Percentiles rank a stretch among this genome's conserved stretches.
Evolutionary conservation across 768 basidiomycete genomes (phyloP).

Genomic region (Suillus plorans): DNA sequence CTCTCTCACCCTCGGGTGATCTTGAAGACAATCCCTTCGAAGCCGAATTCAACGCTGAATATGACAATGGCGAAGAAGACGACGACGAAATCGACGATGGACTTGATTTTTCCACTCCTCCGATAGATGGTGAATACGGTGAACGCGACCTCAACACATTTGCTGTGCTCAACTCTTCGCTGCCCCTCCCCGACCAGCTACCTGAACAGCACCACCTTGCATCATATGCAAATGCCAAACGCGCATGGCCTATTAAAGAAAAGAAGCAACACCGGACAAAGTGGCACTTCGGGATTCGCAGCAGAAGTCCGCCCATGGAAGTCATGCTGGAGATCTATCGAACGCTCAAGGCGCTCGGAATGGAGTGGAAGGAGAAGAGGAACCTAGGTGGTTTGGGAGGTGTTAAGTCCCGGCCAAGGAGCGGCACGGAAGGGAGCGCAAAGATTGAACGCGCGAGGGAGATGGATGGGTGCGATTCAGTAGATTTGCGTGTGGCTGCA

Average conservation of each 20-base stretch:
- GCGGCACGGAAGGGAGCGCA: slow-evolving; percentile 33
- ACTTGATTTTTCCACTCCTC: slow-evolving; percentile 47
- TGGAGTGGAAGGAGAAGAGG: slow-evolving; percentile 97
- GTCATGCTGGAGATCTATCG: slow-evolving; percentile 99
- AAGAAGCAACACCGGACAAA: slow-evolving; percentile 79
- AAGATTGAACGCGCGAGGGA: slow-evolving; percentile 63
- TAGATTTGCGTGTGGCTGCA: slow-evolving; percentile 66
- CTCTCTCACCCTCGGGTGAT: slow-evolving; percentile 64
- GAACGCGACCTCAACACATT: slow-evolving; percentile 61
- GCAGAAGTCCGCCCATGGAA: slow-evolving; percentile 94
- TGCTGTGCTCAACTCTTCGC: slow-evolving; percentile 86
- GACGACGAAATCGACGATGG: slow-evolving; percentile 57
- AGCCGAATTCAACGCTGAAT: slow-evolving; percentile 53
- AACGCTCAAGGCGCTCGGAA: slow-evolving; percentile 83
- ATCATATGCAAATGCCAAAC: slow-evolving; percentile 57
- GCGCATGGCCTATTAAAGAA: slow-evolving; percentile 48
- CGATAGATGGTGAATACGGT: slow-evolving; percentile 30
- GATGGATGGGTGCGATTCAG: slow-evolving; percentile 57
- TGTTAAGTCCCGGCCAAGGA: slow-evolving; percentile 33
- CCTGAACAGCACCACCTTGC: slow-evolving; percentile 71
- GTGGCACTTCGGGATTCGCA: slow-evolving; percentile 99
- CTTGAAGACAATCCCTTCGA: slow-evolving; percentile 81
- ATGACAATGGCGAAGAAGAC: slow-evolving; percentile 39
- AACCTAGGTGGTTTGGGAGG: slow-evolving; percentile 73
- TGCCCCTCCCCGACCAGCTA: slow-evolving; percentile 67